Conservation (phyloP, 805 yeast genomes). For the Komagataella populi region DNA sequence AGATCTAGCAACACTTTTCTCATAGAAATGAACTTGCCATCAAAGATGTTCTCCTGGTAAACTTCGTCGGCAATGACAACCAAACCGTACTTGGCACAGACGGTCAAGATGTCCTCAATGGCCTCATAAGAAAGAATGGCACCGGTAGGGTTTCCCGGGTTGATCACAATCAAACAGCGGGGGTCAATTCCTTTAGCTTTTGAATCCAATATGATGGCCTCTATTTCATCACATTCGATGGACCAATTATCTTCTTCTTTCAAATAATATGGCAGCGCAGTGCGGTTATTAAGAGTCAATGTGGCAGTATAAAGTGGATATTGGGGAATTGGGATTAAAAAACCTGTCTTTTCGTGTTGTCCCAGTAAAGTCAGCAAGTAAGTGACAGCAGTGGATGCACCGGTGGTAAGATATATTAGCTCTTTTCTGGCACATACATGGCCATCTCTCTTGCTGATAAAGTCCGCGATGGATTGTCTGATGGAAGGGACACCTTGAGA, state of each 20-base stretch:
- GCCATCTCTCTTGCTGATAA: slow-evolving; percentile 72
- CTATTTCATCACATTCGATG: slow-evolving; percentile 55
- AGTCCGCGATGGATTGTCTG: slow-evolving; percentile 70
- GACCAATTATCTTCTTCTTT: slow-evolving; percentile 81
- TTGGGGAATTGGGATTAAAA: slow-evolving; percentile 92
- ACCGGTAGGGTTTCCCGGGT: slow-evolving; percentile 99
- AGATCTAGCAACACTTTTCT: slow-evolving; percentile 64
- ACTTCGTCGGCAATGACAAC: slow-evolving; percentile 96
- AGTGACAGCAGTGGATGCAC: slow-evolving; percentile 92
- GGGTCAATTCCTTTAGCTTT: slow-evolving; percentile 41
- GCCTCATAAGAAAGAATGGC: slow-evolving; percentile 53
- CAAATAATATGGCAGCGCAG: slow-evolving; percentile 76
- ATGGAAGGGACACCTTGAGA: slow-evolving; percentile 76
- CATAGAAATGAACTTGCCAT: slow-evolving; percentile 73
- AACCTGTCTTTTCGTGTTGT: slow-evolving; percentile 59
- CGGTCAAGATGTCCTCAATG: slow-evolving; percentile 56
- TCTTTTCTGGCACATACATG: slow-evolving; percentile 43
- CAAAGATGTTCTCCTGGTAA: slow-evolving; percentile 84
- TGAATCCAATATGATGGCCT: slow-evolving; percentile 35
- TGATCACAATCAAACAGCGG: slow-evolving; percentile 79
- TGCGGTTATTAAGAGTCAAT: slow-evolving; percentile 68
- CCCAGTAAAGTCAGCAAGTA: slow-evolving; percentile 62
- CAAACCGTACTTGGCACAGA: slow-evolving; percentile 77
- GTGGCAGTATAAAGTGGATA: slow-evolving; percentile 97
- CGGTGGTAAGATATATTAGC: slow-evolving; percentile 75